Percentiles rank a stretch among this genome's conserved stretches.
Conservation (phyloP, 1,284 basidiomycete genomes). For the Peniophora sp. region DNA sequence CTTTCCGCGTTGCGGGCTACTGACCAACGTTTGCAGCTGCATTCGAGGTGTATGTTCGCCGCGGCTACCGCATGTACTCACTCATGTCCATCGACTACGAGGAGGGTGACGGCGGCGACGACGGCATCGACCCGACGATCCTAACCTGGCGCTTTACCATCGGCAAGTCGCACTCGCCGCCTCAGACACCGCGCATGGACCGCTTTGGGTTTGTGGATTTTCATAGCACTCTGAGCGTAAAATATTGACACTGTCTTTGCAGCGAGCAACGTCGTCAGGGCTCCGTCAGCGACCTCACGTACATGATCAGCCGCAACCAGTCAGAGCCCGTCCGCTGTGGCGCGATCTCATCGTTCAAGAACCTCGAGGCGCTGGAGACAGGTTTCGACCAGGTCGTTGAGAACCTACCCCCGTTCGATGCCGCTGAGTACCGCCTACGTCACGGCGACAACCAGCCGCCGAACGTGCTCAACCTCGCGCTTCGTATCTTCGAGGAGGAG, state of each 20-base stretch:
- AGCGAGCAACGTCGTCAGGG: constrained; percentile 55
- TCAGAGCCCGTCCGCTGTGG: constrained; percentile 84
- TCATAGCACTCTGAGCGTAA: constrained; percentile 8
- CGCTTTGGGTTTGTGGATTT: constrained; percentile 40
- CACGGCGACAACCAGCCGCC: constrained; percentile 69
- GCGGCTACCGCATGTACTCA: constrained; percentile 94
- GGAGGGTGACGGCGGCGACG: constrained; percentile 74
- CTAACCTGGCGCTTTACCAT: constrained; percentile 94
- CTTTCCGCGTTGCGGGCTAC: constrained; percentile 3
- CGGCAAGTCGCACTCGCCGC: constrained; percentile 76
- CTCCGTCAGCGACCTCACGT: constrained; percentile 90
- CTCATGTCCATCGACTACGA: constrained; percentile 91
- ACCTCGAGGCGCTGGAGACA: constrained; percentile 59
- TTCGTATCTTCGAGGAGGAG: constrained; percentile 74
- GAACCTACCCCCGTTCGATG: constrained; percentile 67
- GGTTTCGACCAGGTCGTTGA: constrained; percentile 70
- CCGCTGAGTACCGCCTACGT: constrained; percentile 63
- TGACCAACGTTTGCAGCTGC: constrained; percentile 64
- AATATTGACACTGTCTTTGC: constrained; percentile 3
- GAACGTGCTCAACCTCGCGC: constrained; percentile 90
- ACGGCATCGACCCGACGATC: constrained; percentile 72
- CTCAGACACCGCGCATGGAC: constrained; percentile 73
- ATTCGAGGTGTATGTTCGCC: constrained; percentile 92
- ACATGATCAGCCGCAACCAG: constrained; percentile 78
- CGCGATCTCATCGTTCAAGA: constrained; percentile 84